Conservation (phyloP, 129 eudicot species). For the Flaveria bidentis region DNA sequence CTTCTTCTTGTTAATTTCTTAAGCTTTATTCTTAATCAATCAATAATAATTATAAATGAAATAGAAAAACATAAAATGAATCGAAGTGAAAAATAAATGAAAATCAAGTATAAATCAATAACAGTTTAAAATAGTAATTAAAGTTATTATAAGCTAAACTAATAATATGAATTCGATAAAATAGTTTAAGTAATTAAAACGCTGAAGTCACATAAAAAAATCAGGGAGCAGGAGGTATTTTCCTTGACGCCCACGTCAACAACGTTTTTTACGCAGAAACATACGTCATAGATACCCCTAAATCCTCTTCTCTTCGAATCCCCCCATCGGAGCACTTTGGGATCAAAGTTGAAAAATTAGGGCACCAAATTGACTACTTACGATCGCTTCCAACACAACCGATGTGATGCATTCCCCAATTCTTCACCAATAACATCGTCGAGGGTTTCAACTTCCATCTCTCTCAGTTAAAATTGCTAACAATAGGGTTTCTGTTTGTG, state of each 20-base stretch:
- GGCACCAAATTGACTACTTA: not conserved
- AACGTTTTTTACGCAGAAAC: constrained; percentile 27
- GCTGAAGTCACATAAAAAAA: too few relatives aligned
- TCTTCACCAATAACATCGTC: not conserved
- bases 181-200: too few relatives aligned
- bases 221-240: not conserved
- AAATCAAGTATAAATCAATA: too few relatives aligned
- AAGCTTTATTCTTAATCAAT: too few relatives aligned
- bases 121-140: too few relatives aligned
- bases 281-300: constrained; percentile 25
- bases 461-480: not conserved
- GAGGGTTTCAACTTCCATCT: not conserved
- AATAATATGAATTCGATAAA: too few relatives aligned
- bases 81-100: too few relatives aligned
- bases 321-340: too few relatives aligned
- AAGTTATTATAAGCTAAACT: too few relatives aligned
- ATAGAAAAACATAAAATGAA: too few relatives aligned
- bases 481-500: constrained; percentile 20
- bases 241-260: constrained; percentile 19
- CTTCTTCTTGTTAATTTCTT: too few relatives aligned
- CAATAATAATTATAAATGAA: too few relatives aligned
- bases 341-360: constrained; percentile 2
- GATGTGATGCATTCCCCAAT: constrained; percentile 3
- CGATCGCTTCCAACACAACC: not conserved
- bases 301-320: constrained; percentile 11